Percentiles rank a stretch among this genome's conserved stretches.
phyloP scores from a whole-genome alignment of 495 filamentous ascomycete species.

The Penicillium canariense region DNA sequence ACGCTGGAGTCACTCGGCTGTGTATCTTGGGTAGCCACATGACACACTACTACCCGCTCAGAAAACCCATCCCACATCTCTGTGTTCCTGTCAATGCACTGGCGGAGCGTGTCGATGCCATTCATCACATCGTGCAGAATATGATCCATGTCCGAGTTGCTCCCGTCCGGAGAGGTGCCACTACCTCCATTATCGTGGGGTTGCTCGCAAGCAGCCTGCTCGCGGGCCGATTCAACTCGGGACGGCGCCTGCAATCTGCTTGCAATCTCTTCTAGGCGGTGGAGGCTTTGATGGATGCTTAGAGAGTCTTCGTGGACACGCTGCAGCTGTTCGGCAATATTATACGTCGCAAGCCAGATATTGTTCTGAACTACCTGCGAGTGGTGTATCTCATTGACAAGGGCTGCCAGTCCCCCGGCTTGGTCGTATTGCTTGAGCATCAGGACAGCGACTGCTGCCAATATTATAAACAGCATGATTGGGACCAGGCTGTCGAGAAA shows the following conservation, averaged over 20 bases:
- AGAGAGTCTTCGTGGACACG: too few relatives aligned
- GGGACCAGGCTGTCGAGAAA: background rate
- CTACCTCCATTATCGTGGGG: background rate
- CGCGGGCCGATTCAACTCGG: background rate
- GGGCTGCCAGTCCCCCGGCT: background rate
- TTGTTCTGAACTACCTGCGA: too few relatives aligned
- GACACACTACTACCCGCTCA: background rate
- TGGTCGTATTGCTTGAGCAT: background rate
- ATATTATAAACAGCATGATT: background rate
- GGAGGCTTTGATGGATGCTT: too few relatives aligned
- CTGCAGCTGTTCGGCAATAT: too few relatives aligned
- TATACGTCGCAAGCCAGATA: background rate
- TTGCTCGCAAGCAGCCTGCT: background rate
- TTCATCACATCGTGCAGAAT: background rate
- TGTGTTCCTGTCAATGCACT: background rate
- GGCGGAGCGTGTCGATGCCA: slow-evolving; percentile 1
- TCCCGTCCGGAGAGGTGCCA: background rate
- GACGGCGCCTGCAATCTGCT: too few relatives aligned
- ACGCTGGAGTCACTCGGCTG: background rate
- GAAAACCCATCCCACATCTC: background rate
- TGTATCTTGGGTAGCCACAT: background rate
- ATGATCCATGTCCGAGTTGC: background rate
- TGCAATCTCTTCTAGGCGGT: too few relatives aligned
- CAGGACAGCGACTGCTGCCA: background rate
- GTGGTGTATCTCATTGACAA: background rate